phyloP scores from a whole-genome alignment of 768 basidiomycete species.

The Chalciporus sphaerocephalus region DNA sequence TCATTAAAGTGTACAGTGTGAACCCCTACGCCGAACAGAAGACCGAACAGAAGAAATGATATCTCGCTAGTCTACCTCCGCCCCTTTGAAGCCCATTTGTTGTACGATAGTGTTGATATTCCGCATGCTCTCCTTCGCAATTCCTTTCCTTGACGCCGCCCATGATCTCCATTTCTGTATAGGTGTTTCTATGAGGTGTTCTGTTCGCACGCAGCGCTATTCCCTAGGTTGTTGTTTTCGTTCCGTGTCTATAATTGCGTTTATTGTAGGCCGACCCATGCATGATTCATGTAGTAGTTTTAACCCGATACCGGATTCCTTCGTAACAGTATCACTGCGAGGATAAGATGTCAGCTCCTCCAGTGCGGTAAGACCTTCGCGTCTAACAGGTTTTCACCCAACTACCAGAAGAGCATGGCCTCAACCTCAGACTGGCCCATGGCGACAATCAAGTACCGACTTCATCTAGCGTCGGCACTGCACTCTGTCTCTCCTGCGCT shows the following conservation, averaged over 20 bases:
- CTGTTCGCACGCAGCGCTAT: conserved; percentile 21
- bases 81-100: conserved; percentile 11
- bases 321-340: neutral
- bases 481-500: conserved; percentile 51
- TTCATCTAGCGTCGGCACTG: conserved; percentile 46
- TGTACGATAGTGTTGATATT: conserved; percentile 31
- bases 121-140: conserved; percentile 29
- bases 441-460: conserved; percentile 42
- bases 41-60: conserved; percentile 32
- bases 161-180: conserved; percentile 28
- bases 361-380: too few species aligned
- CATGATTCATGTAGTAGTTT: conserved; percentile 22
- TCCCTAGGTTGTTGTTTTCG: conserved; percentile 16
- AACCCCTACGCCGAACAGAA: conserved; percentile 78
- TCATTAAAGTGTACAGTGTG: conserved; percentile 96
- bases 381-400: too few species aligned
- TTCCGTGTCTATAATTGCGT: conserved; percentile 13
- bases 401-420: conserved; percentile 13
- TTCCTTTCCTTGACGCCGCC: conserved; percentile 29
- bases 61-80: conserved; percentile 4
- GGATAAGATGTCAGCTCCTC: neutral
- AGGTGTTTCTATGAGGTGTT: conserved; percentile 27
- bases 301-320: conserved; percentile 13
- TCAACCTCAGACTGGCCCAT: neutral
- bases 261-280: conserved; percentile 18